Evolutionary conservation across 805 yeast genomes (phyloP), one percentile per base, ranked within the genome.

Genomic region (Isabelozyma rhagii): DNA sequence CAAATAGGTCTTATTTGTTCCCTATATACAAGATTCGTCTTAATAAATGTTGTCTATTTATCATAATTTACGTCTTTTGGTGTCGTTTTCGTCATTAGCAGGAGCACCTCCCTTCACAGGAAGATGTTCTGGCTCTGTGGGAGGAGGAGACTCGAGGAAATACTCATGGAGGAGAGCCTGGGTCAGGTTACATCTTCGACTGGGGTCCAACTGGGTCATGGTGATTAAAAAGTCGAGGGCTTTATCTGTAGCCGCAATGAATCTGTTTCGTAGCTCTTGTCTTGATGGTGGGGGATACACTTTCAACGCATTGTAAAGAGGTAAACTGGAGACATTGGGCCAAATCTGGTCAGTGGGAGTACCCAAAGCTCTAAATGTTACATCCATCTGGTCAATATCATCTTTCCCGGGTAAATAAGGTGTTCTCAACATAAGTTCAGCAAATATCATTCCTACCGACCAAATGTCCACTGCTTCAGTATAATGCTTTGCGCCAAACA

Each of bases 371-470:
- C 89, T 83, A 65, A 94, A 93, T 0, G 98, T 94, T n/a, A 91
- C 87, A 45, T 87, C 96, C 39, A 92, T 68, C 64, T 94, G 99
- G 62, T 92, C 97, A 2, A 82, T 66, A 64, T 94, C 99, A 55
- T 88, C 90, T 57, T 82, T 83, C 1, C 98, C 99, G 0, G 99
- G 97, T 43, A 96, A 69, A 66, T 94, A 94, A 1, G 99, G 99
- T 3, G 89, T 89, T 62, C 99, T 77, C 56, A 94, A 74, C 97
- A 94, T 90, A 57, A 94, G 71, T 61, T 94, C 99, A 0, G 98
- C 98, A 72, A 94, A 94, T 3, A 94, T 93, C 17, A 74, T 73
- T 3, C 79, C 79, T 40, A 74, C 67, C 0, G 77, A 68, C 79
- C 79, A 74, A 5, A 74, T 67, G 53, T 74, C 79, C 5, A 74